These are phyloP conservation scores for Allantophomopsis cytisporea DNA, from an alignment of 2,329 filamentous ascomycete species.

Conservation along the genomic window DNA sequence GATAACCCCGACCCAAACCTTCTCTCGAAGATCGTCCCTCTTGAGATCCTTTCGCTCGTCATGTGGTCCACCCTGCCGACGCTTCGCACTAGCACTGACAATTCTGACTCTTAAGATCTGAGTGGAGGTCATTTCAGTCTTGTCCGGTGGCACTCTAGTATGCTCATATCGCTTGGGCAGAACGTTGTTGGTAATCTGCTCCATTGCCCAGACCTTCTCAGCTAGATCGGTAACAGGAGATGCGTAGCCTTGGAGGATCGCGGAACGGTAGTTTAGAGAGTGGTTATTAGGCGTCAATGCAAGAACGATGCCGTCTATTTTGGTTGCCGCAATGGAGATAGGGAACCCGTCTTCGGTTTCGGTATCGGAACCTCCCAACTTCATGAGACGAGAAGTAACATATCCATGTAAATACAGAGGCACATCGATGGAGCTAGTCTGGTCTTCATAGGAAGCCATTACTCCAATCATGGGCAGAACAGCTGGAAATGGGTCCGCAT, in stretches of 20 bases:
- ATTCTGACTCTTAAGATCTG: constrained; percentile 58
- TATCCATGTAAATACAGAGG: constrained; percentile 76
- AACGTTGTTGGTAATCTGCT: constrained; percentile 63
- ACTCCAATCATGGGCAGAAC: constrained; percentile 79
- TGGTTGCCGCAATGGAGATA: constrained; percentile 57
- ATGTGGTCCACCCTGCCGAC: constrained; percentile 48
- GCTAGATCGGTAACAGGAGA: constrained; percentile 47
- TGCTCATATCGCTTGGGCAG: constrained; percentile 56
- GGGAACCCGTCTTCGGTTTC: constrained; percentile 40
- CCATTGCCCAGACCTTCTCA: constrained; percentile 70
- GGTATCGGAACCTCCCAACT: constrained; percentile 23
- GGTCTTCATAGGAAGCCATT: constrained; percentile 57
- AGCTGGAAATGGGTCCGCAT: constrained; percentile 48
- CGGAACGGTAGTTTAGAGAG: constrained; percentile 75
- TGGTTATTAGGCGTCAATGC: constrained; percentile 69
- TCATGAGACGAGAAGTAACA: constrained; percentile 66
- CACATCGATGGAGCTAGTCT: constrained; percentile 45
- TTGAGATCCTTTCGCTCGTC: constrained; percentile 35
- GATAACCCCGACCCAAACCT: constrained; percentile 42
- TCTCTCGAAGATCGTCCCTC: constrained; percentile 24
- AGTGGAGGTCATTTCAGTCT: constrained; percentile 63
- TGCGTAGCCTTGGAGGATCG: constrained; percentile 64
- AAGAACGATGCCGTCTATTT: constrained; percentile 69
- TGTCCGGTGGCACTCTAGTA: constrained; percentile 55
- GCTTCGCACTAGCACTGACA: constrained; percentile 62